A percentile compares a stretch with the other conserved stretches of the same genome.
Evolutionary conservation across 768 basidiomycete genomes (phyloP).

Genomic region (Stropharia rugosoannulata): DNA sequence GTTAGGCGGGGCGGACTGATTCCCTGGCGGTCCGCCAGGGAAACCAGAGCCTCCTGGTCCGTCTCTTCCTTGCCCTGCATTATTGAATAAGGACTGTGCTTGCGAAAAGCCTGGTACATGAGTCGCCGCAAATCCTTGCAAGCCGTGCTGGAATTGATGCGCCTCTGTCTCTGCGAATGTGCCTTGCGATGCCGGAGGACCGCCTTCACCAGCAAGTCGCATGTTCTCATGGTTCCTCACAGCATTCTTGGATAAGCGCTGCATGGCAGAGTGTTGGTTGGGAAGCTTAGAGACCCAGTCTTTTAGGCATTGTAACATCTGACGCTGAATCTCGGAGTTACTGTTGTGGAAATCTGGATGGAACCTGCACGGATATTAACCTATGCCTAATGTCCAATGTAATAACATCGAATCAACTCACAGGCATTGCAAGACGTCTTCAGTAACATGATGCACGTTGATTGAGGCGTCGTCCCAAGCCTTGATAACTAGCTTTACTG

Average conservation of each 20-base stretch:
- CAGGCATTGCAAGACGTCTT: slow-evolving; percentile 70
- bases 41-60: slow-evolving; percentile 20
- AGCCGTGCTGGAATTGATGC: slow-evolving; percentile 43
- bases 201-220: slow-evolving; percentile 54
- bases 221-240: slow-evolving; percentile 76
- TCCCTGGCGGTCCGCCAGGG: slow-evolving; percentile 1
- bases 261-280: slow-evolving; percentile 47
- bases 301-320: slow-evolving; percentile 72
- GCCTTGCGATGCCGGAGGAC: slow-evolving; percentile 43
- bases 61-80: slow-evolving; percentile 24
- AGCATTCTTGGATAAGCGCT: slow-evolving; percentile 59
- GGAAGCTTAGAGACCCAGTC: slow-evolving; percentile 55
- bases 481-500: slow-evolving; percentile 66
- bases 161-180: slow-evolving; percentile 48
- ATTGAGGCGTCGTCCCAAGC: slow-evolving; percentile 78
- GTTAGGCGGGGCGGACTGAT: slow-evolving; percentile 1
- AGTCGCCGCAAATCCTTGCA: slow-evolving; percentile 42
- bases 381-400: not conserved
- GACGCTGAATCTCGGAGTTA: slow-evolving; percentile 64
- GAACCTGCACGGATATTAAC: slow-evolving; percentile 47
- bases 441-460: slow-evolving; percentile 54
- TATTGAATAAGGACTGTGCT: slow-evolving; percentile 37
- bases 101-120: slow-evolving; percentile 48
- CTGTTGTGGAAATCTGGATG: slow-evolving; percentile 80
- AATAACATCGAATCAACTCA: slow-evolving; percentile 28